Conservation (phyloP, 2,329 filamentous ascomycete genomes). For the Neopestalotiopsis sp. region DNA sequence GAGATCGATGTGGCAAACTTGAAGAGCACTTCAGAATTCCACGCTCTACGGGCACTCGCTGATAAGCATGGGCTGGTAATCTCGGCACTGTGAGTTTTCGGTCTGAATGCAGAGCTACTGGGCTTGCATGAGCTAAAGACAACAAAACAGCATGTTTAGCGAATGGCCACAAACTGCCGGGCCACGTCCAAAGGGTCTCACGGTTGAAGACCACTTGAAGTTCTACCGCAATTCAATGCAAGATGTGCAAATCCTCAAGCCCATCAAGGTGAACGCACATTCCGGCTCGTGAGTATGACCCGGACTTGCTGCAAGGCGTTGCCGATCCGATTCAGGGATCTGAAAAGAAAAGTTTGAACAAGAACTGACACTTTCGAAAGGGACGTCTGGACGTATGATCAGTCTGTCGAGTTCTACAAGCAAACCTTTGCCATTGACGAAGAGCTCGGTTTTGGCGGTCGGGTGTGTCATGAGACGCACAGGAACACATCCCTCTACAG, state of each 20-base stretch:
- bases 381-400: slow-evolving; percentile 37
- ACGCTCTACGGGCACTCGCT: background rate
- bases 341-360: background rate
- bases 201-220: slow-evolving; percentile 20
- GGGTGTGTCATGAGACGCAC: slow-evolving; percentile 40
- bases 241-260: slow-evolving; percentile 19
- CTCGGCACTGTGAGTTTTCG: background rate
- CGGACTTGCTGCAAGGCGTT: too few species aligned
- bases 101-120: too few species aligned
- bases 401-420: slow-evolving; percentile 40
- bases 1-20: slow-evolving; percentile 3
- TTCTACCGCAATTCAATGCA: slow-evolving; percentile 23
- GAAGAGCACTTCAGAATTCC: background rate
- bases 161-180: slow-evolving; percentile 22
- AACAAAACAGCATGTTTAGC: slow-evolving; percentile 20
- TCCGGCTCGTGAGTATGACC: slow-evolving; percentile 23
- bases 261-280: slow-evolving; percentile 24
- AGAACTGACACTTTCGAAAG: slow-evolving; percentile 22
- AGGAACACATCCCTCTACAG: slow-evolving; percentile 39
- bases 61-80: background rate
- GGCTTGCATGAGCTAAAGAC: too few species aligned
- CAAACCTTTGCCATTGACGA: slow-evolving; percentile 36
- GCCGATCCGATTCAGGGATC: background rate
- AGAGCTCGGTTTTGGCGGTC: slow-evolving; percentile 36
- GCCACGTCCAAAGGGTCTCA: slow-evolving; percentile 16